Base-by-base conservation (phyloP, 805 yeast genomes). In the Yarrowia phangngaensis region DNA sequence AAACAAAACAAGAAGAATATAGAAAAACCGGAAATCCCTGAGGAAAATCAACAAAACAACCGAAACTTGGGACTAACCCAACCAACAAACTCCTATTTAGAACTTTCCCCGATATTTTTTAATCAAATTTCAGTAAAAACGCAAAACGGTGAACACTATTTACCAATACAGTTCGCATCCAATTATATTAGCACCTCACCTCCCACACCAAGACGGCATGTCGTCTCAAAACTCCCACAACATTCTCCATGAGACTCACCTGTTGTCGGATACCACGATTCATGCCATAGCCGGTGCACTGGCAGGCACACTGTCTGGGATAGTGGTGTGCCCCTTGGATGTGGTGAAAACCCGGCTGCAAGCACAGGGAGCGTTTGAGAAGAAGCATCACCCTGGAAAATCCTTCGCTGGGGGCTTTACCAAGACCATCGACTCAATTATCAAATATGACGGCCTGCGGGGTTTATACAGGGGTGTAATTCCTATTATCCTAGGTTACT, bases 271-370 rank as follows among this genome's bases (percentile, higher is more conserved):
- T 36, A 64, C 60, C 50, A 52, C 56, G 22, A 72, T 87, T 26
- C 79, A 84, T 11, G 92, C 97, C 6, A 58, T 84, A 0, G 76
- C 95, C 1, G 98, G 98, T 0, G 97, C 97, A 0, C 65, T 87
- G n/a, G 86, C 97, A 0, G 98, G 98, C 1, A 83, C 92, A 56
- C 60, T 85, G 6, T 80, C 97, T 0, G 97, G 97, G 0, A 74
- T 89, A 2, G 72, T 78, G 2, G 98, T 92, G 6, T 92, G 97
- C 65, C 98, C 98, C 0, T 68, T 92, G 24, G 98, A 92, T 62
- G 98, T 92, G 38, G 90, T 92, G 11, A 92, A 92, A 65, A 92
- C 98, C 4, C 70, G 95, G 57, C 72, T 89, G 34, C 98, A 90
- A 66, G 97, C 97, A 0, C 95, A 86, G 62, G 95, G 95, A 6